phyloP scores from a whole-genome alignment of 306 rosid genomes.

The Coriaria nepalensis region DNA sequence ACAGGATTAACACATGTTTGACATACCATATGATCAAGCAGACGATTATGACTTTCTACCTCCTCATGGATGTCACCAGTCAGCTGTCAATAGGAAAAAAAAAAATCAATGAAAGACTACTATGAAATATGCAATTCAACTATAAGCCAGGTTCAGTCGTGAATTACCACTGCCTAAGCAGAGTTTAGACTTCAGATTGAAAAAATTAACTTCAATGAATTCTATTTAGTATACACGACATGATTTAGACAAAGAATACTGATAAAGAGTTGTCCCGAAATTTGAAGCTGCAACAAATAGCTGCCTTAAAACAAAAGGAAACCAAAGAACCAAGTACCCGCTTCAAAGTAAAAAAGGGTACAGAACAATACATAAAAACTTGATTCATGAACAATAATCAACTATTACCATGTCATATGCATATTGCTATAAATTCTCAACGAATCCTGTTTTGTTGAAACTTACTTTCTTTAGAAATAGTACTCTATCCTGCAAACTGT shows the following conservation, averaged over 20 bases:
- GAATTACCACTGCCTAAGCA: too few species aligned
- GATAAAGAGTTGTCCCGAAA: too few species aligned
- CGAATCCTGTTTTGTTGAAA: conserved; percentile 4
- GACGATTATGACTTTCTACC: conserved; percentile 72
- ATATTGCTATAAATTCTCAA: background rate
- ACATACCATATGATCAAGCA: conserved; percentile 81
- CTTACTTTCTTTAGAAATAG: conserved; percentile 64
- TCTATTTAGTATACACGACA: too few species aligned
- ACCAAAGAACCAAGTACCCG: too few species aligned
- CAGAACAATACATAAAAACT: too few species aligned
- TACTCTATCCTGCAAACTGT: conserved; percentile 73
- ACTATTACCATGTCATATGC: background rate
- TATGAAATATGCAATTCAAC: background rate
- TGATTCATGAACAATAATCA: too few species aligned
- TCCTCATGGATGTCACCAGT: conserved; percentile 94
- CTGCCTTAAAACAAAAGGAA: too few species aligned
- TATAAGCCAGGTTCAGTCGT: conserved; percentile 9
- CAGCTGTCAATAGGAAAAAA: conserved; percentile 38
- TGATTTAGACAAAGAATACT: too few species aligned
- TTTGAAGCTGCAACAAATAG: too few species aligned
- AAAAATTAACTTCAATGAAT: too few species aligned
- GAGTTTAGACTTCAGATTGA: too few species aligned
- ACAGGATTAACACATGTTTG: background rate
- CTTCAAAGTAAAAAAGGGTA: too few species aligned
- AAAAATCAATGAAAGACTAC: conserved; percentile 5